Percentiles rank a stretch among this genome's conserved stretches.
These are phyloP conservation scores for Cytospora paraplurivora DNA, from an alignment of 2,329 filamentous ascomycete species.

Conservation along the genomic window DNA sequence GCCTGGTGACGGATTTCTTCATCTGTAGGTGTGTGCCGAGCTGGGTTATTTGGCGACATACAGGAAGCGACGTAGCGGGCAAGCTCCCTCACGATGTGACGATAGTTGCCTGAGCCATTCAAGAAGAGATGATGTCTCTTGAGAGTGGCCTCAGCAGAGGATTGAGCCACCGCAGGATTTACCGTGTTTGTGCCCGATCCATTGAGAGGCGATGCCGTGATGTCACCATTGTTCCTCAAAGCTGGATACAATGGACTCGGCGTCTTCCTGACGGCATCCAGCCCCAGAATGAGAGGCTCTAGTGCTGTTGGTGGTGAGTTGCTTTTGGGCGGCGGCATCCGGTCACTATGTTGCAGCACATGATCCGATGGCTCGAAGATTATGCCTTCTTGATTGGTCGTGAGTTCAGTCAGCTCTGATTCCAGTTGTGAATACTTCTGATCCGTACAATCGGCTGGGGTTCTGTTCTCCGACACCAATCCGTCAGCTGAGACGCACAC, in stretches of 20 bases:
- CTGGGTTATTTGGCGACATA: constrained; percentile 63
- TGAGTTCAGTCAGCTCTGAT: constrained; percentile 56
- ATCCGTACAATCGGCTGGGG: constrained; percentile 60
- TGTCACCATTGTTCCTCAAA: background rate
- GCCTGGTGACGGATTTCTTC: constrained; percentile 66
- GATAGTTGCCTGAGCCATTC: constrained; percentile 63
- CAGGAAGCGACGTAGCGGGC: constrained; percentile 53
- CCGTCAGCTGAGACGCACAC: constrained; percentile 55
- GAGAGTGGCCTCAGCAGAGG: background rate
- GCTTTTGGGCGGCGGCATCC: constrained; percentile 26
- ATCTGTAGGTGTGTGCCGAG: constrained; percentile 59
- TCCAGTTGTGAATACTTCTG: constrained; percentile 61
- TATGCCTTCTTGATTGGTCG: constrained; percentile 46
- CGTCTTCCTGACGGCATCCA: background rate
- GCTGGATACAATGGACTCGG: background rate
- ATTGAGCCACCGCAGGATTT: constrained; percentile 3
- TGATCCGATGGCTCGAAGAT: constrained; percentile 56
- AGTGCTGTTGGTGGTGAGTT: constrained; percentile 26
- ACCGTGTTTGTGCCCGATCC: constrained; percentile 4
- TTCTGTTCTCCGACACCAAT: constrained; percentile 55
- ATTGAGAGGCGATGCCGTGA: background rate
- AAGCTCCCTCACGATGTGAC: constrained; percentile 56
- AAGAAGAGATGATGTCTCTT: constrained; percentile 48
- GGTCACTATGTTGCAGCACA: constrained; percentile 32
- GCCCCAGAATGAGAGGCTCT: background rate